Evolutionary conservation across 345 rosid species (phyloP).

Genomic region (Cardamine chenopodiifolia): DNA sequence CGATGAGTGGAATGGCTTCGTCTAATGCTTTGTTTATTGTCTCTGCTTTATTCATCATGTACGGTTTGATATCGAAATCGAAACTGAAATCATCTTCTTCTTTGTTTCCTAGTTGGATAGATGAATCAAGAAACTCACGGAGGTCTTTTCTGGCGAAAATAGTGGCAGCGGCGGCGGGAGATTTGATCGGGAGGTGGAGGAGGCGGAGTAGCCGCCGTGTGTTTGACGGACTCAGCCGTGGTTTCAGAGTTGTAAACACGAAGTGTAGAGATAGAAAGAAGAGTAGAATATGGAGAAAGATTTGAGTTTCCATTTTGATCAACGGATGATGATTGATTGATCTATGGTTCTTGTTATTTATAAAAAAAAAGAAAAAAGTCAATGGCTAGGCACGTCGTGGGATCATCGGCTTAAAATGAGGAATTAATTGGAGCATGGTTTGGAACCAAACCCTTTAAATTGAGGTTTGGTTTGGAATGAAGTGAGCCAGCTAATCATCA

Average conservation of each 20-base stretch:
- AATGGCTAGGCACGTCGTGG: slow-evolving; percentile 11
- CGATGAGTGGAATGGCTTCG: slow-evolving; percentile 56
- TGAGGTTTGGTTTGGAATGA: slow-evolving; percentile 4
- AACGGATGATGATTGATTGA: background rate
- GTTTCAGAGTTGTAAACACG: slow-evolving; percentile 20
- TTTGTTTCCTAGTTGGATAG: background rate
- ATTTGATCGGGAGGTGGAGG: slow-evolving; percentile 14
- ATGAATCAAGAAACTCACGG: slow-evolving; percentile 35
- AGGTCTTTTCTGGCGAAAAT: slow-evolving; percentile 51
- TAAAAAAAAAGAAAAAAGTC: background rate
- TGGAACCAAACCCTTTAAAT: background rate
- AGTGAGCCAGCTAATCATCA: no score
- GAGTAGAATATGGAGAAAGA: slow-evolving; percentile 4
- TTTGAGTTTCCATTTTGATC: slow-evolving; percentile 30
- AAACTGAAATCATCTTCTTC: background rate
- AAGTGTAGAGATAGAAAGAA: slow-evolving; percentile 28
- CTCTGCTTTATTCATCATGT: slow-evolving; percentile 61
- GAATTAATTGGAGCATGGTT: background rate
- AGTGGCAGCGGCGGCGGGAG: slow-evolving; percentile 39
- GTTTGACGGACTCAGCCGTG: background rate
- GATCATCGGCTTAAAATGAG: background rate
- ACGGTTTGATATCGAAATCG: slow-evolving; percentile 60
- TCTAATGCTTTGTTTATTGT: slow-evolving; percentile 68
- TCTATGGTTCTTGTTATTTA: background rate
- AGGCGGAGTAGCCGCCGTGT: slow-evolving; percentile 19